These are phyloP conservation scores for Trametes coccinea DNA, from an alignment of 768 basidiomycete genomes.

Conservation along the genomic window DNA sequence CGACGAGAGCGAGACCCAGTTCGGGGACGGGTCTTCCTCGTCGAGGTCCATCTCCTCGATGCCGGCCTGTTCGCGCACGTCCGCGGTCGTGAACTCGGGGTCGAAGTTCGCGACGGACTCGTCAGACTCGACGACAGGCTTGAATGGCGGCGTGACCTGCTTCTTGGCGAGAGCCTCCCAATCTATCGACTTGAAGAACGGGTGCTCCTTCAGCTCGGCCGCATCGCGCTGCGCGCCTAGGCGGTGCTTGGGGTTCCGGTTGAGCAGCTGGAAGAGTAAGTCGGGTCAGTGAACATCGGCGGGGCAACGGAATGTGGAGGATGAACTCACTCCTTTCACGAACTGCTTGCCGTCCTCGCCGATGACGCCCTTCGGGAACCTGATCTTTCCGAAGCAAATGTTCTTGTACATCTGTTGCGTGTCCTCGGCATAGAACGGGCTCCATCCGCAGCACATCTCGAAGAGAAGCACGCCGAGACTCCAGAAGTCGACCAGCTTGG, in stretches of 20 bases:
- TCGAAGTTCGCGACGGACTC: conserved; percentile 99
- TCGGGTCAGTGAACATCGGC: conserved; percentile 9
- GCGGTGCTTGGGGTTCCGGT: conserved; percentile 97
- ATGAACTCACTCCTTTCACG: conserved; percentile 88
- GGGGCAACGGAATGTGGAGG: neutral
- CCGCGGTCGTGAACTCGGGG: conserved; percentile 94
- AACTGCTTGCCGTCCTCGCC: conserved; percentile 98
- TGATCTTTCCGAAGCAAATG: conserved; percentile 97
- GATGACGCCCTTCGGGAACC: conserved; percentile 96
- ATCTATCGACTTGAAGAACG: conserved; percentile 91
- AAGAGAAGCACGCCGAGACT: conserved; percentile 93
- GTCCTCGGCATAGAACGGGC: conserved; percentile 98
- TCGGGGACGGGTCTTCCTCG: conserved; percentile 67
- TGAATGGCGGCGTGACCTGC: conserved; percentile 95
- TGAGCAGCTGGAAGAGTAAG: conserved; percentile 67
- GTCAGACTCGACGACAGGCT: conserved; percentile 96
- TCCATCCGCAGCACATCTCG: conserved; percentile 99
- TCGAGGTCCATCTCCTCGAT: conserved; percentile 43
- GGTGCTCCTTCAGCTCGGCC: conserved; percentile 91
- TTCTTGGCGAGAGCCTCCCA: conserved; percentile 86
- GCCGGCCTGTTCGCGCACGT: conserved; percentile 69
- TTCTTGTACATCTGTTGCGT: conserved; percentile 99
- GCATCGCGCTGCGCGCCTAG: conserved; percentile 90
- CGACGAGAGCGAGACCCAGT: conserved; percentile 55
- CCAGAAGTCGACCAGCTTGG: conserved; percentile 99